Evolutionary conservation across 495 filamentous ascomycete genomes (phyloP), one percentile per base, ranked within the genome.

Genomic region (Immersiella caudata): DNA sequence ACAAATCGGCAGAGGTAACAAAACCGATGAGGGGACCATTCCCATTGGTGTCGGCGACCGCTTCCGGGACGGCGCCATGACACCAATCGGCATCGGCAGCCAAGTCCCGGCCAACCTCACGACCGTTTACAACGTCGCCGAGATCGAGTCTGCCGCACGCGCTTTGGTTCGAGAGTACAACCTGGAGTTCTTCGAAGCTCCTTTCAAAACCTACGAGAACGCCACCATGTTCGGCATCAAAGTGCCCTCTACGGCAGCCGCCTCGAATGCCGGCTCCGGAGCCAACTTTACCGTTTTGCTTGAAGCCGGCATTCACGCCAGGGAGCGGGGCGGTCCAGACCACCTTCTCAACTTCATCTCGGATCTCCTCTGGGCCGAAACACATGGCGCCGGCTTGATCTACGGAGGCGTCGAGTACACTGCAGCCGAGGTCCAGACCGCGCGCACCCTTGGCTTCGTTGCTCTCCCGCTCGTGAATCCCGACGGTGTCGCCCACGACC

Each of bases 341-440:
- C 26, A 60, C 33, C 26, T 69, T 22, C 29, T 71, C 55, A 60
- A 69, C 67, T 69, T 68, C 50, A 33, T 67, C 22, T 57, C 67
- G 18, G 67, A 71, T 35, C 58, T 71, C 6, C 56, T 71, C 4
- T 62, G 26, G 22, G 69, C 65, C 6, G 8, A 58, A 4, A 33
- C 26, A 4, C 56, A 62, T 0, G n/a, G 40, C 6, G 65, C 35
- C 18, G 56, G 62, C 6, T 35, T 83, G 3, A 76, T 70, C 0
- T 83, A 80, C 68, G 81, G 80, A 55, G 64, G 68, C 14, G 74
- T 76, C 58, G 60, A 76, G 5, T 83, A 81, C 68, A 79, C 74
- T 61, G 69, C 75, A 68, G 69, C 71, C 4, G 70, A 82, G 51
- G 80, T 82, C 58, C 72, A 73, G 65, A 73, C 60, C 9, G 78